Evolutionary conservation across 768 basidiomycete genomes (phyloP).

Genomic region (Steccherinum ochraceum): DNA sequence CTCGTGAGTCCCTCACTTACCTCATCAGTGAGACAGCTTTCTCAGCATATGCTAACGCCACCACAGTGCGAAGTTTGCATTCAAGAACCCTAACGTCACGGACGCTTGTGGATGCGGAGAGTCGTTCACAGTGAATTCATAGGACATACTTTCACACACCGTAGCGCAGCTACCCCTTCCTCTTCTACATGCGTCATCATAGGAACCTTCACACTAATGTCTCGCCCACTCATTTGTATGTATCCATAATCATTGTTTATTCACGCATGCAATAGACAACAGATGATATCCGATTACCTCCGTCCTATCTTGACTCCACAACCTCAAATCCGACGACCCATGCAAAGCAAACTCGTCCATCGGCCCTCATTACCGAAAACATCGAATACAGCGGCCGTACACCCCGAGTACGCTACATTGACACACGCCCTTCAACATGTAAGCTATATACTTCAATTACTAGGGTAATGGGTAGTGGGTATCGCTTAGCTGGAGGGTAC

Average conservation of each 20-base stretch:
- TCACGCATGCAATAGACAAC: not conserved
- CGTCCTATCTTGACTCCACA: too few relatives aligned
- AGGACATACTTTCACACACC: slow-evolving; percentile 6
- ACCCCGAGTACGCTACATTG: too few relatives aligned
- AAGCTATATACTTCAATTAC: too few relatives aligned
- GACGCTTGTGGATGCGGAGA: slow-evolving; percentile 95
- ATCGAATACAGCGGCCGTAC: too few relatives aligned
- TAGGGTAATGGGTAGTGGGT: too few relatives aligned
- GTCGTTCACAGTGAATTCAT: slow-evolving; percentile 63
- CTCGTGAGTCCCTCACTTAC: slow-evolving; percentile 44
- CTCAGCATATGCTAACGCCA: not conserved
- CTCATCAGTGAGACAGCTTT: not conserved
- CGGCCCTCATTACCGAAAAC: too few relatives aligned
- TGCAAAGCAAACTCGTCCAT: too few relatives aligned
- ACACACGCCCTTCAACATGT: too few relatives aligned
- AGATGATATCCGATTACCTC: too few relatives aligned
- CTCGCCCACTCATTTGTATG: not conserved
- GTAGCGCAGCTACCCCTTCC: too few relatives aligned
- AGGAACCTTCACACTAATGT: not conserved
- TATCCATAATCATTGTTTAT: not conserved
- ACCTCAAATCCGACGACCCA: too few relatives aligned
- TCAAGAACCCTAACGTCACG: slow-evolving; percentile 90
- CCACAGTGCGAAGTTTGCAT: slow-evolving; percentile 74
- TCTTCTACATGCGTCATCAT: not conserved
- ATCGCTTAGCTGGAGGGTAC: too few relatives aligned